Evolutionary conservation across 2,329 filamentous ascomycete genomes (phyloP).

Genomic region (Pseudogymnoascus sp.): DNA sequence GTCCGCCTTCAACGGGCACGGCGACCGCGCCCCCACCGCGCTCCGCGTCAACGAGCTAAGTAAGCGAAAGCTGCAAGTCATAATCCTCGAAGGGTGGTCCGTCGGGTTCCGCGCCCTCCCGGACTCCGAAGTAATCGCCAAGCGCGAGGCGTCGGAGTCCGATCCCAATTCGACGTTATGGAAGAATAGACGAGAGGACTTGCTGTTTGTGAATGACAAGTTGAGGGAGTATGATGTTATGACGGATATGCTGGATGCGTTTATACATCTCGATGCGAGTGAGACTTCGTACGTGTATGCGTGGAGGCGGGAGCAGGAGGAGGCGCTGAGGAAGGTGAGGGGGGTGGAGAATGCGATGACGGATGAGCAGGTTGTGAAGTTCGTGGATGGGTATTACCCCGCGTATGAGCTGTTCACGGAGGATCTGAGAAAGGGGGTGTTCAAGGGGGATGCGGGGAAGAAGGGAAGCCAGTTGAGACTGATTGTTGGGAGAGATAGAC

Average conservation of each 20-base stretch:
- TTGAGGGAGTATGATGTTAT: constrained; percentile 50
- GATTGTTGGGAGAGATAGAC: constrained; percentile 39
- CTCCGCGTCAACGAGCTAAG: constrained; percentile 31
- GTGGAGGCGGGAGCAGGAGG: constrained; percentile 60
- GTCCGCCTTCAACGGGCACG: constrained; percentile 51
- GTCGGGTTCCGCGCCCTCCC: constrained; percentile 55
- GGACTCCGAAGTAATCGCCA: constrained; percentile 38
- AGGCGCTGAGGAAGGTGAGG: constrained; percentile 44
- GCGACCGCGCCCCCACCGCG: constrained; percentile 54
- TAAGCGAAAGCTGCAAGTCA: constrained; percentile 32
- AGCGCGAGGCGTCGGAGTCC: constrained; percentile 27
- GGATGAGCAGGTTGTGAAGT: constrained; percentile 53
- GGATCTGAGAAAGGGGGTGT: constrained; percentile 39
- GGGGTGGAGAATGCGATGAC: constrained; percentile 52
- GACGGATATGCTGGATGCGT: constrained; percentile 50
- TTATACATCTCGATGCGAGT: constrained; percentile 57
- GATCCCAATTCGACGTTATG: constrained; percentile 34
- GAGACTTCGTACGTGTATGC: constrained; percentile 55
- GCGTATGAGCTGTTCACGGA: constrained; percentile 49
- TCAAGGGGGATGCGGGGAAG: constrained; percentile 24
- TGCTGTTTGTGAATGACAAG: constrained; percentile 50
- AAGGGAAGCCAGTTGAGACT: constrained; percentile 35
- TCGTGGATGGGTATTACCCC: constrained; percentile 52
- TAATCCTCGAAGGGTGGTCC: constrained; percentile 68
- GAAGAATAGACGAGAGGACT: constrained; percentile 44